Base-by-base conservation (phyloP, 2,329 filamentous ascomycete species). In the Cladosporium sp. region DNA sequence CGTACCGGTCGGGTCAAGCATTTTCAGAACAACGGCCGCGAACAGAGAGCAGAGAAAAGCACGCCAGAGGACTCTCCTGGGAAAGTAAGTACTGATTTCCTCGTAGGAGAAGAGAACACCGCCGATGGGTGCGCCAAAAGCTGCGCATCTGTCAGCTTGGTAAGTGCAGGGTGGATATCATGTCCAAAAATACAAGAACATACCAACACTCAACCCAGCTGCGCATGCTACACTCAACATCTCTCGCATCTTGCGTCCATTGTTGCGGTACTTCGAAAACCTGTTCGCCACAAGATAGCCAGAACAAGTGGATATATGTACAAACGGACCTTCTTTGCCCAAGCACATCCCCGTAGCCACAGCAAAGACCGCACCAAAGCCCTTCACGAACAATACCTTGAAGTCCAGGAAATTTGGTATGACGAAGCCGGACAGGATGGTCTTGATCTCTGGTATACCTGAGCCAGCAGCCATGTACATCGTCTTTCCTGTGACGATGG, bases 401-500 rank as follows among this genome's bases (percentile, higher is more conserved):
- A 86, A 76, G 66, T 83, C 82, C 2, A 88, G 79, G 67, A 87
- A 86, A 55, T 84, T 79, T 0, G 85, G 85, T 54, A 88, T 87
- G 15, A 84, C 83, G 73, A 87, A 88, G n/a, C 86, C 85, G 3
- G 83, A 85, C 2, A 87, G 75, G 47, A 88, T 85, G 1, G 85
- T 87, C 74, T 88, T 88, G 77, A 88, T 87, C 74, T 88, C 86
- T 0, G 86, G 86, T 38, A 88, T 87, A 0, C 86, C 86, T 66
- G 80, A 83, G 6, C 86, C 86, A 38, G 84, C 82, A 3, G 85
- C 84, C 83, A 87, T 85, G 71, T 86, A 87, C 79, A 87, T 86
- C 4, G 75, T 78, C 72, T 87, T 87, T 0, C 81, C 82, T 28
- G 70, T 68, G 8, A 74, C 57, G 7, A 69, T 64, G 32, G 69